These are phyloP conservation scores for Monilinia fructicola DNA, from an alignment of 2,329 filamentous ascomycete genomes.

Conservation along the genomic window DNA sequence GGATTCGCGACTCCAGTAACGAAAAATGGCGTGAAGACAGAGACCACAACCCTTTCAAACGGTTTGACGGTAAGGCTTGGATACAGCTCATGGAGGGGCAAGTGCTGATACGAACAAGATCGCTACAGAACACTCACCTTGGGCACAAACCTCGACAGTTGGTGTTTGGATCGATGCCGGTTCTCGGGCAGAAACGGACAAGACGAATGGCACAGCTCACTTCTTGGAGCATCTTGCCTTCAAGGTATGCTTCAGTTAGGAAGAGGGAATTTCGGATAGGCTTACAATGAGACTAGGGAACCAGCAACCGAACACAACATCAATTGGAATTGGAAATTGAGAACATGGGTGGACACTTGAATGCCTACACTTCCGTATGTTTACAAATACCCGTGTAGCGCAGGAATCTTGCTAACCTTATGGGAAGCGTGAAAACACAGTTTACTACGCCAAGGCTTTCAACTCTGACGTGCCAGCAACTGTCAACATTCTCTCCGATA, in stretches of 20 bases:
- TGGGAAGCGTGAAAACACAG: conserved; percentile 89
- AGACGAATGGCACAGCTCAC: conserved; percentile 98
- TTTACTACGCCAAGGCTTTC: conserved; percentile 99
- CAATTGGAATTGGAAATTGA: conserved; percentile 99
- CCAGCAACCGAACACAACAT: conserved; percentile 88
- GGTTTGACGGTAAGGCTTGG: conserved; percentile 75
- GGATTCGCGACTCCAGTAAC: conserved; percentile 85
- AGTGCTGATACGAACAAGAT: conserved; percentile 60
- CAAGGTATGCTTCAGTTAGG: conserved; percentile 66
- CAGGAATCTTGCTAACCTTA: conserved; percentile 27
- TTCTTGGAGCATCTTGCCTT: conserved; percentile 99
- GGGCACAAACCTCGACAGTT: conserved; percentile 96
- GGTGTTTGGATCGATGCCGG: conserved; percentile 99
- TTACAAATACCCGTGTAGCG: conserved; percentile 35
- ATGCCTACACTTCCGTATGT: conserved; percentile 97
- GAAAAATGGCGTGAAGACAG: conserved; percentile 71
- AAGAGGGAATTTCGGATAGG: conserved; percentile 17
- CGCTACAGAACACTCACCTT: conserved; percentile 96
- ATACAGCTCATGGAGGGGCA: conserved; percentile 14
- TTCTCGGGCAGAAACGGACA: conserved; percentile 94
- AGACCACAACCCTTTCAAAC: conserved; percentile 96
- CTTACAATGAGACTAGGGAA: conserved; percentile 61
- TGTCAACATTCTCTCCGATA: conserved; percentile 98
- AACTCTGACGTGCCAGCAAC: conserved; percentile 95
- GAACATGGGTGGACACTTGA: conserved; percentile 99